Percentiles rank a stretch among this genome's conserved stretches.
Conservation (phyloP, 305 asterid genomes). For the Solanum aculeatissimum region DNA sequence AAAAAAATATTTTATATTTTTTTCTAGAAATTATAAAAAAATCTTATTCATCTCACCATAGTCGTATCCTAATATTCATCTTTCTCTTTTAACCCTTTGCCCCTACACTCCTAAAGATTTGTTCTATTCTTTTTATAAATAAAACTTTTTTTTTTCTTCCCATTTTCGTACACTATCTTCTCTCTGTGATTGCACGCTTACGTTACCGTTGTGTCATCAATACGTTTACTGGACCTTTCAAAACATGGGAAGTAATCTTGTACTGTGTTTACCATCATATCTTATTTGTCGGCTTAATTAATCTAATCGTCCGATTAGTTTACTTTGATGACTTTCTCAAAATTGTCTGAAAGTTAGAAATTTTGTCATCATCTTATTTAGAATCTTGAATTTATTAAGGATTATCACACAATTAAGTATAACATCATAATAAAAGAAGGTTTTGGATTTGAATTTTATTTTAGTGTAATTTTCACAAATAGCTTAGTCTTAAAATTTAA, state of each 20-base stretch:
- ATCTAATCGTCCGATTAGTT: neutral
- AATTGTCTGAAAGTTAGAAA: neutral
- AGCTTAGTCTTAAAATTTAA: too few relatives aligned
- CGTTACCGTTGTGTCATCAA: constrained; percentile 53
- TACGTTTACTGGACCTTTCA: constrained; percentile 25
- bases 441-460: too few relatives aligned
- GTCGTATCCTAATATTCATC: rapidly evolving
- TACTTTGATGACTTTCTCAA: neutral
- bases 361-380: neutral
- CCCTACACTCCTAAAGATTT: neutral
- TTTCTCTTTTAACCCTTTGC: neutral
- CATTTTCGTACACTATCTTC: constrained; percentile 21
- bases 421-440: neutral
- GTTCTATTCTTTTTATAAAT: neutral
- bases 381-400: neutral
- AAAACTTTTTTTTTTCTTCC: neutral
- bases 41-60: neutral
- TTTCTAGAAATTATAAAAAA: neutral
- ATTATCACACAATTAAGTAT: neutral
- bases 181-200: constrained; percentile 56
- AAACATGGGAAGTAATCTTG: constrained; percentile 1
- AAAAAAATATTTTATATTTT: neutral
- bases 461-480: too few relatives aligned
- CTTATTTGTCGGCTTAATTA: neutral
- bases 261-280: neutral